Evolutionary conservation across 1,284 basidiomycete genomes (phyloP).

Genomic region (Sporisorium iseilematis-ciliati): DNA sequence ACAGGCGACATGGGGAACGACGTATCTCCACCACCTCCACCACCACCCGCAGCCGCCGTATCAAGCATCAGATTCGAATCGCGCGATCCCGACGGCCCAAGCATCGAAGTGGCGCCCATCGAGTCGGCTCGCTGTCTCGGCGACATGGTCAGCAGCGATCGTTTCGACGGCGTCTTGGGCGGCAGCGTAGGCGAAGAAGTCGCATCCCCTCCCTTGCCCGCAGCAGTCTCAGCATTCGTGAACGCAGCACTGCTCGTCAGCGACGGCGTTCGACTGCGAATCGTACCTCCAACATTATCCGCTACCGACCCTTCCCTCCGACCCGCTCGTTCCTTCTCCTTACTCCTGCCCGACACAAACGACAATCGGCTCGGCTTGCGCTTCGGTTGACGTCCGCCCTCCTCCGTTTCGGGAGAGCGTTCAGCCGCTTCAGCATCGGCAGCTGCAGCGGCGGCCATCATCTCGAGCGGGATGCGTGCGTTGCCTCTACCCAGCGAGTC

Average conservation of each 20-base stretch:
- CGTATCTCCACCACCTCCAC: constrained; percentile 6
- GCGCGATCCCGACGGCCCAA: constrained; percentile 27
- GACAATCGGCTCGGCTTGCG: constrained; percentile 58
- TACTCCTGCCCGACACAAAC: constrained; percentile 48
- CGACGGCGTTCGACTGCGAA: constrained; percentile 31
- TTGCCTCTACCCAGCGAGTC: constrained; percentile 57
- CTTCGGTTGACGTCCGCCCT: constrained; percentile 30
- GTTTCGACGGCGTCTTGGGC: constrained; percentile 40
- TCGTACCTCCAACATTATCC: constrained; percentile 29
- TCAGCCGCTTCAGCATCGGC: constrained; percentile 31
- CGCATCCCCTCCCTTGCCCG: constrained; percentile 1
- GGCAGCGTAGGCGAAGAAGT: constrained; percentile 22
- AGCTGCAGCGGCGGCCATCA: constrained; percentile 29
- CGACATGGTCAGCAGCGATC: constrained; percentile 24
- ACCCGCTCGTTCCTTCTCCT: constrained; percentile 39
- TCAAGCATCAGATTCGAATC: constrained; percentile 45
- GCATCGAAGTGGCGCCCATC: constrained; percentile 41
- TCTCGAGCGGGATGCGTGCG: constrained; percentile 52
- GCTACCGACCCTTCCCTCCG: constrained; percentile 29
- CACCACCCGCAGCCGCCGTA: neutral
- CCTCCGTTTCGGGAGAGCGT: constrained; percentile 22
- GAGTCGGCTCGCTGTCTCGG: constrained; percentile 52
- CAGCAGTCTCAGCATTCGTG: constrained; percentile 9
- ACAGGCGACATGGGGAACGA: constrained; percentile 14
- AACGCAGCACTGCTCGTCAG: constrained; percentile 28